Base-by-base conservation (phyloP, 768 basidiomycete genomes). In the Hysterangium stoloniferum region DNA sequence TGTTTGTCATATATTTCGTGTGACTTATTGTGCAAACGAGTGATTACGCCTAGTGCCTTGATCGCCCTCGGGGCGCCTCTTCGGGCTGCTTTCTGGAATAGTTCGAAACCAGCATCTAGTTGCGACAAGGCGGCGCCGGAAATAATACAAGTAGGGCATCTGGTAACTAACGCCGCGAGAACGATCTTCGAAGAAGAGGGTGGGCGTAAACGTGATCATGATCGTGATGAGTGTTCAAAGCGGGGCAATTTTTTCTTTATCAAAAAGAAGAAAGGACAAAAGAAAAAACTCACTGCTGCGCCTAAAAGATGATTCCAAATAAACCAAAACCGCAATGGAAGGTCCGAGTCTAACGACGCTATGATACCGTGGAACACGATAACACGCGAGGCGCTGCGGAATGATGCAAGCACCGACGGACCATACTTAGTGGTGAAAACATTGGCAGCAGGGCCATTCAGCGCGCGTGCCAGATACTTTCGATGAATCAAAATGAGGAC, bases 301-400 rank as follows among this genome's bases (percentile, higher is more conserved):
- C 41, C 41, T 13, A 42, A 24, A 12, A 42, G 20, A n/a, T 42
- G 17, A n/a, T 42, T 42, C 41, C 41, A 42, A 25, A 42, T 42
- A 20, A 42, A 20, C 41, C 41, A 42, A 17, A 42, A 22, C 7
- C 41, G 41, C 24, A 42, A 42, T 6, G 41, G 17, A 8, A 42
- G 41, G 15, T 9, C 41, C 15, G 41, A 42, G 28, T 42, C 41
- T 19, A 42, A 27, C 24, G 41, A 19, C 29, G 41, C 41, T n/a
- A 42, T 25, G 15, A 25, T 42, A 3, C 24, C 24, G 24, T 42
- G 41, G 15, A 42, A 42, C 8, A 12, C 69, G 35, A 80, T 76
- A 27, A 86, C 57, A 12, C 83, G 68, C 78, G 80, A 86, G 4
- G 83, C 79, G 1, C 82, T 82, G 2, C 83, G 80, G 63, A 83